These are phyloP conservation scores for Fennellomyces sp. DNA, from an alignment of 371 early-diverging fungal genomes.

Conservation along the genomic window DNA sequence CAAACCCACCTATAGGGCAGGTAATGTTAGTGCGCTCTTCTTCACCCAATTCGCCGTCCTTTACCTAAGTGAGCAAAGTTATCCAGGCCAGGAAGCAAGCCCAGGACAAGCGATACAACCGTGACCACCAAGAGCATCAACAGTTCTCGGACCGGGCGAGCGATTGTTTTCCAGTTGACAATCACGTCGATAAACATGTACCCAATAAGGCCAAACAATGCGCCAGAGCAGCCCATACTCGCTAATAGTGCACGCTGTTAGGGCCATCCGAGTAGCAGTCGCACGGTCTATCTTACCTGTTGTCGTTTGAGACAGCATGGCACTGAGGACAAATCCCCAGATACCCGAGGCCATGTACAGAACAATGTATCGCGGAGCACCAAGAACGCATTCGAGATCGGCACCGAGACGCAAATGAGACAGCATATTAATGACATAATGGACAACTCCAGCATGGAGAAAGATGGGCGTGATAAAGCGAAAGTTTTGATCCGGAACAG, in stretches of 20 bases:
- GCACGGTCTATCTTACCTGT: too few relatives aligned
- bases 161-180: constrained; percentile 76
- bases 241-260: constrained; percentile 32
- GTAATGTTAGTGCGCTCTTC: constrained; percentile 19
- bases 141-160: constrained; percentile 70
- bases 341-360: constrained; percentile 81
- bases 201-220: constrained; percentile 83
- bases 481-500: constrained; percentile 73
- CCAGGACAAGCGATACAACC: constrained; percentile 65
- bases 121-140: constrained; percentile 68
- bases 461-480: constrained; percentile 86
- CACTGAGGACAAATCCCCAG: constrained; percentile 83
- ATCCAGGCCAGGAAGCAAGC: constrained; percentile 78
- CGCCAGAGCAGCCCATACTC: constrained; percentile 84
- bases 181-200: constrained; percentile 80
- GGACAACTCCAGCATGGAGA: constrained; percentile 86
- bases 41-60: constrained; percentile 20
- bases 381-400: constrained; percentile 77
- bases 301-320: constrained; percentile 57
- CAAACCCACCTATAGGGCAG: constrained; percentile 57
- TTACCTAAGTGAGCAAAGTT: constrained; percentile 76
- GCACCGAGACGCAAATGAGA: constrained; percentile 75
- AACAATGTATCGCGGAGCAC: constrained; percentile 69
- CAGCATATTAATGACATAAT: constrained; percentile 76
- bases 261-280: too few relatives aligned